Conservation (phyloP, 495 filamentous ascomycete genomes). For the Cetradonia linearis region DNA sequence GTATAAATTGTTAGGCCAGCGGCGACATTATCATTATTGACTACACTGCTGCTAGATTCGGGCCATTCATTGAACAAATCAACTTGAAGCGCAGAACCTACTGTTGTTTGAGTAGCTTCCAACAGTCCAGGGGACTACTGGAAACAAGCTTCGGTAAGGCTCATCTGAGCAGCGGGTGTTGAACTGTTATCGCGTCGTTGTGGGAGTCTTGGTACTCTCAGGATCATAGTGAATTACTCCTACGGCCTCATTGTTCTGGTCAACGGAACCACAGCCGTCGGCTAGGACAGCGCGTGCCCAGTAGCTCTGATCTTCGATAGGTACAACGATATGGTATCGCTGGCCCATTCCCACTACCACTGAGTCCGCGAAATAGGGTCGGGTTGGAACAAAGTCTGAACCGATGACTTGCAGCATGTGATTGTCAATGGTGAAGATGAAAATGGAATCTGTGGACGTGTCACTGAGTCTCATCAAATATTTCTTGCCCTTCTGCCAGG, state of each 20-base stretch:
- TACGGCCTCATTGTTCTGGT: constrained; percentile 14
- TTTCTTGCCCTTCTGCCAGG: neutral
- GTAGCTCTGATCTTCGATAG: constrained; percentile 38
- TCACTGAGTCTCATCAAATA: constrained; percentile 1
- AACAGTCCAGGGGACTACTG: constrained; percentile 20
- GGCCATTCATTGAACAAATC: neutral
- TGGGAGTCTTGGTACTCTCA: constrained; percentile 8
- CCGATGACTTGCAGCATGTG: constrained; percentile 41
- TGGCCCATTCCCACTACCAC: constrained; percentile 58
- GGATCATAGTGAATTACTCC: constrained; percentile 16
- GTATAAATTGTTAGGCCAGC: constrained; percentile 17
- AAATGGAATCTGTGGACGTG: constrained; percentile 2
- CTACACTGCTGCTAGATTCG: neutral
- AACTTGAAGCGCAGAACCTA: neutral
- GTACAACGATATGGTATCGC: constrained; percentile 58
- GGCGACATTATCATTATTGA: constrained; percentile 13
- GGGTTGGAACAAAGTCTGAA: constrained; percentile 40
- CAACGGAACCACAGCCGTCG: constrained; percentile 3
- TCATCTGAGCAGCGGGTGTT: constrained; percentile 26
- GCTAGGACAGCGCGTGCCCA: constrained; percentile 47
- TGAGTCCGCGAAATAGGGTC: constrained; percentile 36
- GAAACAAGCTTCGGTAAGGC: constrained; percentile 29
- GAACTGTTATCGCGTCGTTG: constrained; percentile 12
- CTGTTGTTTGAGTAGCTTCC: constrained; percentile 11
- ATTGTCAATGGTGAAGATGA: constrained; percentile 38